phyloP scores from a whole-genome alignment of 2,329 filamentous ascomycete species.

The Epichloe baconii region DNA sequence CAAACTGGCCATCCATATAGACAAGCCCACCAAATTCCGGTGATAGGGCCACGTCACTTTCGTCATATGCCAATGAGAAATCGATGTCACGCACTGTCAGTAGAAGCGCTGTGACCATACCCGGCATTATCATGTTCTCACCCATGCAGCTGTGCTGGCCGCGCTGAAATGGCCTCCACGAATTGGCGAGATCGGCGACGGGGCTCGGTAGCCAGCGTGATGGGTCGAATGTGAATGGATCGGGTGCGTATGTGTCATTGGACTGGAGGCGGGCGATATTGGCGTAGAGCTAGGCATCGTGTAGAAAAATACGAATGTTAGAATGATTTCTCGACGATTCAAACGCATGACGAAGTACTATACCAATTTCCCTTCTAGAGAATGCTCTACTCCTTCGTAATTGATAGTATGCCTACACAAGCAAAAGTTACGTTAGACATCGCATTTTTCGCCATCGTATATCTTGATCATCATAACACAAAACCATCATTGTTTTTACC shows the following conservation, averaged over 20 bases:
- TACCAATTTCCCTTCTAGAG: background rate
- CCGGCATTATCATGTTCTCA: slow-evolving; percentile 4
- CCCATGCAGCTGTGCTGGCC: slow-evolving; percentile 3
- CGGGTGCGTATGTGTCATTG: background rate
- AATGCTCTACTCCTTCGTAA: background rate
- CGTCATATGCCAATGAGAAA: slow-evolving; percentile 1
- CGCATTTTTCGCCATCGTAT: background rate
- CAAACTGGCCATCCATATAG: slow-evolving; percentile 1
- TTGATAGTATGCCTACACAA: background rate
- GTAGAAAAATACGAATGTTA: background rate
- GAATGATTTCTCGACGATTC: background rate
- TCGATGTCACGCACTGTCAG: background rate
- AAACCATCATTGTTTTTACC: background rate
- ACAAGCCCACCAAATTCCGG: background rate
- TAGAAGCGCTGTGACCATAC: background rate
- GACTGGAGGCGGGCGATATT: background rate
- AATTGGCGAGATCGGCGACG: background rate
- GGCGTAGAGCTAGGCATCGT: background rate
- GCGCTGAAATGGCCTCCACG: background rate
- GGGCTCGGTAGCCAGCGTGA: slow-evolving; percentile 1
- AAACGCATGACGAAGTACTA: background rate
- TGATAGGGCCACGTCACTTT: background rate
- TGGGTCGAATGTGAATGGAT: slow-evolving; percentile 1
- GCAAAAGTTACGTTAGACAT: background rate
- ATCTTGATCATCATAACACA: background rate